Evolutionary conservation across 73 alveolate species (phyloP), one percentile per base, ranked within the genome.

Genomic region (Uronychia binucleata): DNA sequence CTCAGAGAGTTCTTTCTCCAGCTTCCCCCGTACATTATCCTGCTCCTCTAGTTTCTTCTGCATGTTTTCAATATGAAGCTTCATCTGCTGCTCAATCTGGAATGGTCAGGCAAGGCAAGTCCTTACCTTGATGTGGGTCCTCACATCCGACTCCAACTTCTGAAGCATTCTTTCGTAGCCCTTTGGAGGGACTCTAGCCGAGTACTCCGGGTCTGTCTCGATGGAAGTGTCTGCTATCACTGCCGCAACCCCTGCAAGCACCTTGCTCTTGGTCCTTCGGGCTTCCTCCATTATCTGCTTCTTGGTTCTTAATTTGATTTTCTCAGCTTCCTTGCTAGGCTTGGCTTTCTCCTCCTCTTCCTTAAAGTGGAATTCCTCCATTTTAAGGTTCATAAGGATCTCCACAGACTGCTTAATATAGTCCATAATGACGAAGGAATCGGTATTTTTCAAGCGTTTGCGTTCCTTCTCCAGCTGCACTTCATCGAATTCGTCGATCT

Each of bases 331-430:
- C 33, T 30, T 27, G 33, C 31, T 30, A 81, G 34, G 75, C 27
- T 59, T 67, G 32, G n/a, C 26, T n/a, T 29, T 34, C 19, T 19
- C 8, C 26, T 59, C 33, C 19, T 59, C 81, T 0, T 34, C 79
- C 5, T 19, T n/a, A 1, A 26, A 30, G 30, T 32, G 76, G 30
- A 14, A 26, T 28, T 83, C 90, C 19, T 83, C 90, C 29, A 83
- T 5, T 32, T 75, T 67, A 80, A 83, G 60, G 78, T 83, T 83
- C 90, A 83, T 83, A 1, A 83, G 74, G 57, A 83, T 83, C 84
- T 83, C 90, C 25, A 83, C 34, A 28, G 77, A 27, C 32, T 57
- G 26, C 30, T 83, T 83, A 78, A 83, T 57, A 75, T 83, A 83
- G 77, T 83, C 90, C 30, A 83, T 35, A 26, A 83, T 28, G 11